Evolutionary conservation across 2,329 filamentous ascomycete genomes (phyloP).

Genomic region (Apiospora pterosperma): DNA sequence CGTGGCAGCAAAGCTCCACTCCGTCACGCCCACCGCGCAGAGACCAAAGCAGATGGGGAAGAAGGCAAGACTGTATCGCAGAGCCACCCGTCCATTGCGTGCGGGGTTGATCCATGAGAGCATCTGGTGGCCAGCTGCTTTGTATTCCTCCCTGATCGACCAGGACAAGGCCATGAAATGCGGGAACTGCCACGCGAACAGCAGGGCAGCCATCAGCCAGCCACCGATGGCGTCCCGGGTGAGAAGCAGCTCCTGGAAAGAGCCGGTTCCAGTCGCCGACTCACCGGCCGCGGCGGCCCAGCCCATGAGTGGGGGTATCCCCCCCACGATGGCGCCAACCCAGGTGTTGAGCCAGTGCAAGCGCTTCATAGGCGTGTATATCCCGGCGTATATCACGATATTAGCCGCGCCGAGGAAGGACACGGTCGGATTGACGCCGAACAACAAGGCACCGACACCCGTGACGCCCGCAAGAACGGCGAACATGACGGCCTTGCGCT

Average conservation of each 20-base stretch:
- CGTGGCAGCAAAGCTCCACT: constrained; percentile 78
- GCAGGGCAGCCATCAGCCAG: constrained; percentile 79
- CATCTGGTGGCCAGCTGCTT: constrained; percentile 65
- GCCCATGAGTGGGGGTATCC: constrained; percentile 94
- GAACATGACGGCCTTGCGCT: constrained; percentile 70
- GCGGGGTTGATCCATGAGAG: constrained; percentile 83
- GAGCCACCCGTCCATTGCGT: constrained; percentile 79
- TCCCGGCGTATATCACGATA: constrained; percentile 82
- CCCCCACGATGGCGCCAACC: constrained; percentile 89
- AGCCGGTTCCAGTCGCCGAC: constrained; percentile 70
- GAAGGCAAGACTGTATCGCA: constrained; percentile 82
- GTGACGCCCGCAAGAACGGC: constrained; percentile 67
- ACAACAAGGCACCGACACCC: constrained; percentile 73
- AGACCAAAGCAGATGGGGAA: constrained; percentile 81
- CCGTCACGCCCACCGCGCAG: constrained; percentile 76
- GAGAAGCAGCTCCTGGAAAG: constrained; percentile 75
- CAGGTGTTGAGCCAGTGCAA: constrained; percentile 87
- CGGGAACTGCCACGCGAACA: constrained; percentile 97
- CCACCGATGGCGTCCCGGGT: constrained; percentile 67
- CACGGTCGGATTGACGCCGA: constrained; percentile 91
- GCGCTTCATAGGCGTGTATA: constrained; percentile 91
- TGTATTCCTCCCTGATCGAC: constrained; percentile 87
- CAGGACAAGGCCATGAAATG: constrained; percentile 96
- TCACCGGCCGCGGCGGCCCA: constrained; percentile 95
- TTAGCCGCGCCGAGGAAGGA: constrained; percentile 82